These are phyloP conservation scores for Diospyros kaki DNA, from an alignment of 148 eudicot genomes.

Conservation along the genomic window DNA sequence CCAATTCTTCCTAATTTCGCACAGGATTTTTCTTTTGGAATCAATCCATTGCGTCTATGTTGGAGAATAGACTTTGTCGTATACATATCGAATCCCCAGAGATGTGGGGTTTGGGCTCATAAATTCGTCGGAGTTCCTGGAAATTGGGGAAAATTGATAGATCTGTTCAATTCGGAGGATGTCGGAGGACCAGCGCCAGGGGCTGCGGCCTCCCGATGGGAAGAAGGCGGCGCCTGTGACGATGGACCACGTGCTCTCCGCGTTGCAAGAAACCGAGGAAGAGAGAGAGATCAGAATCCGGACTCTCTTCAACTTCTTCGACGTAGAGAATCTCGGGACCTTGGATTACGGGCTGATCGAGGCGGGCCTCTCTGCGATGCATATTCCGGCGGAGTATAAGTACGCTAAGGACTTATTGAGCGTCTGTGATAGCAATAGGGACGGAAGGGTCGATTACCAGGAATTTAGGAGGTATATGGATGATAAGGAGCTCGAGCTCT, in stretches of 20 bases:
- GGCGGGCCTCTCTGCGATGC: slow-evolving; percentile 66
- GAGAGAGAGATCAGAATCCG: slow-evolving; percentile 72
- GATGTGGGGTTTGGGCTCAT: no score
- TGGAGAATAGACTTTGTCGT: no score
- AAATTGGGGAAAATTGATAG: no score
- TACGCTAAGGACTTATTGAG: slow-evolving; percentile 77
- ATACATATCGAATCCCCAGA: no score
- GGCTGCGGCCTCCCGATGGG: slow-evolving; percentile 56
- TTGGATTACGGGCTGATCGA: slow-evolving; percentile 69
- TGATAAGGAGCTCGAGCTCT: slow-evolving; percentile 92
- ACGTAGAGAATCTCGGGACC: slow-evolving; percentile 53
- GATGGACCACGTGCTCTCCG: slow-evolving; percentile 78
- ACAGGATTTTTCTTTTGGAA: no score
- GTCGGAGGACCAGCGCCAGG: slow-evolving; percentile 6
- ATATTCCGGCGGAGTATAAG: slow-evolving; percentile 86
- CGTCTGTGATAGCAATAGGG: slow-evolving; percentile 78
- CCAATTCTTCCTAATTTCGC: no score
- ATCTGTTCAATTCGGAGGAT: background rate
- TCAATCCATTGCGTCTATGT: no score
- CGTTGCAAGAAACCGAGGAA: slow-evolving; percentile 76
- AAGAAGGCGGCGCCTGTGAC: slow-evolving; percentile 64
- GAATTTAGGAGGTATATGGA: slow-evolving; percentile 96
- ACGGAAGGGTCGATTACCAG: slow-evolving; percentile 80
- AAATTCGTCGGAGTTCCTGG: no score
- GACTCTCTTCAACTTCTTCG: slow-evolving; percentile 67